Base-by-base conservation (phyloP, 305 asterid species). In the Ilex paraguariensis region DNA sequence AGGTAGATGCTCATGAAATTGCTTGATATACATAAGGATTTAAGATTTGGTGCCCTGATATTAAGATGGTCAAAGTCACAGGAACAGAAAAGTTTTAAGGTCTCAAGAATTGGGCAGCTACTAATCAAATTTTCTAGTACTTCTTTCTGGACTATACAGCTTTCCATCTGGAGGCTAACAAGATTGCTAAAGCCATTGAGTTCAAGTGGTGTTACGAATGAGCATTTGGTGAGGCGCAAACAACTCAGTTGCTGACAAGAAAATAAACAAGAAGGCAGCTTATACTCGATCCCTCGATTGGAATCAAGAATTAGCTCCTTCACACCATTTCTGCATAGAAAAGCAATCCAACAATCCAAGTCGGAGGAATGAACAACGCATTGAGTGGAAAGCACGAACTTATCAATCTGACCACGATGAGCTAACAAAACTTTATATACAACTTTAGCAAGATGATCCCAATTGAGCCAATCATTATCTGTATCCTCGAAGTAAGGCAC, bases 231-330 rank as follows among this genome's bases (percentile, higher is more conserved):
- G 28, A 85, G 79, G 63, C 72, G 69, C 73, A 85, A 59, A 13
- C 61, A 65, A 53, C 77, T 77, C 17, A 82, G 69, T 6, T 74
- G 68, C 17, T 70, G 71, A 70, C 77, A 77, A 21, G 55, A 13
- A n/a, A 75, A 76, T 28, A 79, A 61, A 70, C 49, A 68, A n/a
- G 83, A 57, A 9, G 82, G 80, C 70, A 86, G 56, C 54, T 32
- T 68, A 64, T 86, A 86, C 28, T 0, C 28, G 28, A 21, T 21
- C 28, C 28, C 6, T 72, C 54, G 54, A 73, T 77, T 21, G 85
- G 63, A 14, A 70, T 80, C 79, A 53, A 86, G 79, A 15, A 71
- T 62, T 59, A 86, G 15, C 12, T 79, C 79, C 64, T 78, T 85
- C 21, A 86, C 60, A 56, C 80, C 61, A 14, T 49, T 60, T 16